Evolutionary conservation across 2,329 filamentous ascomycete species (phyloP).

Genomic region (Graphiopsis chlorocephala): DNA sequence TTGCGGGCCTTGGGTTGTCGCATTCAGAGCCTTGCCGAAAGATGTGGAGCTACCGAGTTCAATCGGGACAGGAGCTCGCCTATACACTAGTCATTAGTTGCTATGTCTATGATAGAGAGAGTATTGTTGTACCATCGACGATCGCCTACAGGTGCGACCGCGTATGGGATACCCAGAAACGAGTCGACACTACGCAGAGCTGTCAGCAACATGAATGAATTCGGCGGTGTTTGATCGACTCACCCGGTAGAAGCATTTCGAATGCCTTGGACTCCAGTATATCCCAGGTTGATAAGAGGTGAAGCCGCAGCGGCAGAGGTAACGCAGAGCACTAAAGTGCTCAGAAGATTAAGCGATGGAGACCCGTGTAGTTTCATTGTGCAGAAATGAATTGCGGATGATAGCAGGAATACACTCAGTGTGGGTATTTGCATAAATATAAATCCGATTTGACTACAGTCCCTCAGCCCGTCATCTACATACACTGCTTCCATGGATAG

Average conservation of each 20-base stretch:
- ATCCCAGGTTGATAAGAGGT: neutral
- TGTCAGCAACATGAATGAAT: neutral
- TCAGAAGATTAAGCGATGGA: neutral
- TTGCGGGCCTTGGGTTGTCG: conserved; percentile 25
- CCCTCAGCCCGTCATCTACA: neutral
- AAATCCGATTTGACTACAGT: neutral
- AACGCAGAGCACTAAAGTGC: neutral
- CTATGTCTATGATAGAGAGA: neutral
- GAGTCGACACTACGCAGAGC: neutral
- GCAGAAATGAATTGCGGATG: neutral
- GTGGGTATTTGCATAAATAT: neutral
- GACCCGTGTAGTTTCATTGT: neutral
- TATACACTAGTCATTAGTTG: neutral
- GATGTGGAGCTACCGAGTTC: conserved; percentile 23
- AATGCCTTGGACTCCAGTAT: neutral
- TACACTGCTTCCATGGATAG: neutral
- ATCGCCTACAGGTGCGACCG: conserved; percentile 28
- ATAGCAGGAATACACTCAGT: neutral
- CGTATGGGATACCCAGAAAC: conserved; percentile 27
- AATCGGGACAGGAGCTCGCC: conserved; percentile 26
- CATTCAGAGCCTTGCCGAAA: conserved; percentile 25
- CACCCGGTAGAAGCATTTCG: neutral
- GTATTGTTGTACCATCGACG: conserved; percentile 31
- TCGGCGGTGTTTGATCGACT: no score
- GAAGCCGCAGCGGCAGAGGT: neutral